Evolutionary conservation across 2,329 filamentous ascomycete genomes (phyloP).

Genomic region (Blumeria graminis): DNA sequence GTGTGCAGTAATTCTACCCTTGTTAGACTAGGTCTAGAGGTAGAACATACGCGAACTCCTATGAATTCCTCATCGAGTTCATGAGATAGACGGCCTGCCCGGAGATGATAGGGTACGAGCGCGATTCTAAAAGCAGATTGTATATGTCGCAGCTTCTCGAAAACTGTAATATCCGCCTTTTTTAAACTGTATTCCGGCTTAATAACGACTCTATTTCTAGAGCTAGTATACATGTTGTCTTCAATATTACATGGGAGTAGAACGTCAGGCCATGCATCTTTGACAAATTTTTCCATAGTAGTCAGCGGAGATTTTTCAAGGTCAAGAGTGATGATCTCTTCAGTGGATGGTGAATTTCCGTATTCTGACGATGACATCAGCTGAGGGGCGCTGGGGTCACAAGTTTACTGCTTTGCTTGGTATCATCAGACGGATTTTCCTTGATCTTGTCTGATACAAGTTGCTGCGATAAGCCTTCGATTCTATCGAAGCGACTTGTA

Average conservation of each 20-base stretch:
- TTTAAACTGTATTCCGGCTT: too few species aligned
- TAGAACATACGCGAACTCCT: background rate
- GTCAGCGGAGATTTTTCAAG: background rate
- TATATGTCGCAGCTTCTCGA: too few species aligned
- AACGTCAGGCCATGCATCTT: background rate
- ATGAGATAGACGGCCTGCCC: background rate
- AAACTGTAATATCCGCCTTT: too few species aligned
- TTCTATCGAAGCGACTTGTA: too few species aligned
- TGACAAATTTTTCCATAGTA: background rate
- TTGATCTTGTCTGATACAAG: too few species aligned
- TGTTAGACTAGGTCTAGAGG: background rate
- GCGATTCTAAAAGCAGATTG: background rate
- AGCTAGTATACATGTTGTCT: background rate
- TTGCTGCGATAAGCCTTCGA: too few species aligned
- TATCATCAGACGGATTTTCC: too few species aligned
- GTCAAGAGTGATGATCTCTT: too few species aligned
- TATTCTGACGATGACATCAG: too few species aligned
- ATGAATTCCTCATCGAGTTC: background rate
- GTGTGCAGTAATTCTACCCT: background rate
- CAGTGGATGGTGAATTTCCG: too few species aligned
- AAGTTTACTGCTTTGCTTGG: too few species aligned
- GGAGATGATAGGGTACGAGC: background rate
- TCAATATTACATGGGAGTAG: background rate
- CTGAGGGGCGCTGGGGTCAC: too few species aligned
- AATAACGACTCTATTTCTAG: background rate